These are phyloP conservation scores for Populus alba DNA, from an alignment of 345 rosid species.

Conservation along the genomic window DNA sequence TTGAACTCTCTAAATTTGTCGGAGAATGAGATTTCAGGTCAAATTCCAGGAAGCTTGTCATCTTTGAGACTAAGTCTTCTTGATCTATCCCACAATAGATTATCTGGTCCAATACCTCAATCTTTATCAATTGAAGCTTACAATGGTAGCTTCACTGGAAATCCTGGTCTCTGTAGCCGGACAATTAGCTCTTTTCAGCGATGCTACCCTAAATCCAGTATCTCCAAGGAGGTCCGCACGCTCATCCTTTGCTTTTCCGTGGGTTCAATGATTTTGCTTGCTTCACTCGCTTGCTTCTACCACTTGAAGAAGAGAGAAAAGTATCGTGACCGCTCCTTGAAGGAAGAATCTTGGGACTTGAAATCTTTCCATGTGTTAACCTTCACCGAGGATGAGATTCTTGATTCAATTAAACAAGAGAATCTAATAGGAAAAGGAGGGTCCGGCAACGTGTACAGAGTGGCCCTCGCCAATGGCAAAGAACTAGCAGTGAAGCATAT, in stretches of 20 bases:
- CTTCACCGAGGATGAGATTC: conserved; percentile 74
- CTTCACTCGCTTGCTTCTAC: conserved; percentile 50
- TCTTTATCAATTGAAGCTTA: conserved; percentile 65
- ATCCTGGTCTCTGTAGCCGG: conserved; percentile 66
- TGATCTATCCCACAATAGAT: conserved; percentile 64
- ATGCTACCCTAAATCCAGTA: conserved; percentile 45
- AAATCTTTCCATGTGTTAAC: conserved; percentile 68
- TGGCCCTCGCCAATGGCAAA: conserved; percentile 54
- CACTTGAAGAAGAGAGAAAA: conserved; percentile 52
- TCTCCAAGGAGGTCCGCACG: conserved; percentile 39
- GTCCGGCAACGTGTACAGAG: conserved; percentile 79
- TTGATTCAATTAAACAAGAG: conserved; percentile 81
- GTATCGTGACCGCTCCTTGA: conserved; percentile 46
- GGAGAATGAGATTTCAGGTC: conserved; percentile 57
- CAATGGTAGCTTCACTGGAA: conserved; percentile 70
- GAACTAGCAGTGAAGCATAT: conserved; percentile 89
- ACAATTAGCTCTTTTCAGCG: conserved; percentile 49
- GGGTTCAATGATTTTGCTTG: conserved; percentile 47
- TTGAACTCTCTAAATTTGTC: conserved; percentile 75
- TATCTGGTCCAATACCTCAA: conserved; percentile 64
- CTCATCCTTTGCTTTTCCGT: conserved; percentile 51
- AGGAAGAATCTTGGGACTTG: conserved; percentile 77
- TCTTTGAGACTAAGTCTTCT: conserved; percentile 72
- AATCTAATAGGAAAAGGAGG: conserved; percentile 91
- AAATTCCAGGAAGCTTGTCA: conserved; percentile 64